Evolutionary conservation across 2,329 filamentous ascomycete genomes (phyloP).

Genomic region (Cryphonectria parasitica): DNA sequence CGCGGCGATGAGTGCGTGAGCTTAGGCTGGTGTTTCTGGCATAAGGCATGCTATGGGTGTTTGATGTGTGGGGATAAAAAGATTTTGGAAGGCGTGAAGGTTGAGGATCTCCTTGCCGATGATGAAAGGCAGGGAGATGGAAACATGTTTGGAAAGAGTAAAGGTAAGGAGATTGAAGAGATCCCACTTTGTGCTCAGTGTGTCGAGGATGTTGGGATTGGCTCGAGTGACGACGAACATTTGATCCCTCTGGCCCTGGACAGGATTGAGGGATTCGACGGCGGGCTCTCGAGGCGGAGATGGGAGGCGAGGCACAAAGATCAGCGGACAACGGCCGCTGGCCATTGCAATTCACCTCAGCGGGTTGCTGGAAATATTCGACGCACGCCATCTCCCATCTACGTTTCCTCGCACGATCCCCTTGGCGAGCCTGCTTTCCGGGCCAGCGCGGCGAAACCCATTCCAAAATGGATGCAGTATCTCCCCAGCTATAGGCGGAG

Average conservation of each 20-base stretch:
- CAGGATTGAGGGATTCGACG: conserved; percentile 49
- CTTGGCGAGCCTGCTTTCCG: conserved; percentile 51
- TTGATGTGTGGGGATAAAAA: conserved; percentile 52
- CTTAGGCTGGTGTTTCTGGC: conserved; percentile 66
- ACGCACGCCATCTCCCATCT: conserved; percentile 43
- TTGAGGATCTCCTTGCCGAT: conserved; percentile 41
- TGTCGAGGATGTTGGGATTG: conserved; percentile 45
- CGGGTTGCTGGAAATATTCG: background rate
- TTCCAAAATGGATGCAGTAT: conserved; percentile 52
- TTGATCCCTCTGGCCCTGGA: conserved; percentile 48
- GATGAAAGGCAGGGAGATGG: conserved; percentile 20
- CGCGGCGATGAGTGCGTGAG: conserved; percentile 60
- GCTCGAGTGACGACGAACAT: conserved; percentile 37
- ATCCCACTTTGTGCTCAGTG: conserved; percentile 57
- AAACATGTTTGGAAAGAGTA: conserved; percentile 28
- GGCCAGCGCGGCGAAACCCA: conserved; percentile 54
- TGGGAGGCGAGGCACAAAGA: conserved; percentile 42
- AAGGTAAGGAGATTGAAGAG: conserved; percentile 47
- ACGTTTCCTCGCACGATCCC: conserved; percentile 55
- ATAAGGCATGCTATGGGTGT: conserved; percentile 59
- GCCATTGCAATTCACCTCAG: background rate
- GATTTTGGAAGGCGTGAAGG: conserved; percentile 41
- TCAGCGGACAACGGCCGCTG: background rate
- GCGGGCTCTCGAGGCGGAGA: conserved; percentile 49
- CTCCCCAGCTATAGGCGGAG: conserved; percentile 31